Percentiles rank a stretch among this genome's conserved stretches.
Evolutionary conservation across 2,329 filamentous ascomycete genomes (phyloP).

Genomic region (Colletotrichum liaoningense): DNA sequence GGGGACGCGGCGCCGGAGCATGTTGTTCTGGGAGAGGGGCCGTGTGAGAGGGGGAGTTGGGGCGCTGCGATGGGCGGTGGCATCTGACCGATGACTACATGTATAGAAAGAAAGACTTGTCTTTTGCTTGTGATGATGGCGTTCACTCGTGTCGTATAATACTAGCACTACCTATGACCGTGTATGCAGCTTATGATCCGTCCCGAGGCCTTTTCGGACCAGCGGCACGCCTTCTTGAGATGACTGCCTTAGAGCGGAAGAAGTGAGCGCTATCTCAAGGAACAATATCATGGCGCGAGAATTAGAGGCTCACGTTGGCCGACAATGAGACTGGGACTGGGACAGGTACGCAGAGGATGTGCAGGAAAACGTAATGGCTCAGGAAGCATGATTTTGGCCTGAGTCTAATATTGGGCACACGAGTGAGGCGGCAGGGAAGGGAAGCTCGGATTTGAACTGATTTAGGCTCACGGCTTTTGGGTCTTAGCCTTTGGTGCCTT

Average conservation of each 20-base stretch:
- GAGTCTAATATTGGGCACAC: background rate
- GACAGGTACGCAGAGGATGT: background rate
- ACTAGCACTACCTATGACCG: background rate
- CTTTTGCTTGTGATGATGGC: background rate
- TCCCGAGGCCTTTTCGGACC: background rate
- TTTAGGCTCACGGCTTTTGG: background rate
- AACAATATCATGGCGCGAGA: background rate
- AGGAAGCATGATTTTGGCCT: background rate
- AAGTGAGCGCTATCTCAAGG: background rate
- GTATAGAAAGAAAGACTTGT: too few relatives aligned
- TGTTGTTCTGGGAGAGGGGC: constrained; percentile 44
- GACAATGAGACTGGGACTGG: background rate
- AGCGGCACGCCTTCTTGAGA: background rate
- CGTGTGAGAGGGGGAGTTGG: constrained; percentile 38
- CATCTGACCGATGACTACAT: background rate
- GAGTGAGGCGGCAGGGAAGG: background rate
- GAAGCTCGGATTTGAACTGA: constrained; percentile 5
- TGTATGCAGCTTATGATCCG: background rate
- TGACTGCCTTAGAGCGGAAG: background rate
- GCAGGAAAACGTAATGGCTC: constrained; percentile 21
- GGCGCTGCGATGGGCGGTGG: constrained; percentile 2
- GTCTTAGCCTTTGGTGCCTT: background rate
- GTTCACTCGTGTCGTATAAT: background rate
- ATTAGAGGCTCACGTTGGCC: constrained; percentile 11
- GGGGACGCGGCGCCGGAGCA: constrained; percentile 41